Base-by-base conservation (phyloP, 208 protist genomes). In the Acanthamoeba rhysodes region DNA sequence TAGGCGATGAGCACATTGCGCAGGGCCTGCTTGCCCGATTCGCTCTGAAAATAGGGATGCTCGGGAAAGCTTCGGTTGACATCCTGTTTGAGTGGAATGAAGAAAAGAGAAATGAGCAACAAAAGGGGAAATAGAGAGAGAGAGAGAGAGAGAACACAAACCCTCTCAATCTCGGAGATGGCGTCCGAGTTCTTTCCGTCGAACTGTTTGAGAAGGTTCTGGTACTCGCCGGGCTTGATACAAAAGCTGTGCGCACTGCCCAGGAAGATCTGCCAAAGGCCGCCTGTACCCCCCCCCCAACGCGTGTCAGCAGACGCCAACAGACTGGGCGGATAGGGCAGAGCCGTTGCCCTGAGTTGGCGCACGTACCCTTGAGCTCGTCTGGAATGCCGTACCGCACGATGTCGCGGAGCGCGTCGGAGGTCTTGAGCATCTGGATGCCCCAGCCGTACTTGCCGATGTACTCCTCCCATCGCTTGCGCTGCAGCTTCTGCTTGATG, bases 1-100 rank as follows among this genome's bases (percentile, higher is more conserved):
- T 96, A 97, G 0, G 96, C 96, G 10, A 32, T 72, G 7, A 97
- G 82, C 14, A 97, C 72, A 53, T 95, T 96, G 66, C 95, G 85
- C 18, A 97, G 53, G 9, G 82, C 57, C 22, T 95, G 24, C 34
- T 87, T 48, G 50, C 96, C 95, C 29, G 87, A 0, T 48, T 96
- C 68, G 57, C 14, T 85, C 29, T 95, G 92, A 76, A 74, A 97
- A 29, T 94, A 96, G n/a, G 95, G 85, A 84, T 97, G 96, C 34
- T 97, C 95, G 8, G 96, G 96, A 34, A 97, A 95, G 27, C 64
- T 93, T 45, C 96, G 27, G 22, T 95, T 91, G 34, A 97, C 27
- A 87, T 97, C 96, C 50, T 97, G n/a, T 29, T 9, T 53, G 32
- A 45, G 10, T 24, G 50, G 4, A 78, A 48, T 9, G 32, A 41